Evolutionary conservation across 352 stramenopile genomes (phyloP), one percentile per base, ranked within the genome.

Genomic region (Globisporangium paddicum): DNA sequence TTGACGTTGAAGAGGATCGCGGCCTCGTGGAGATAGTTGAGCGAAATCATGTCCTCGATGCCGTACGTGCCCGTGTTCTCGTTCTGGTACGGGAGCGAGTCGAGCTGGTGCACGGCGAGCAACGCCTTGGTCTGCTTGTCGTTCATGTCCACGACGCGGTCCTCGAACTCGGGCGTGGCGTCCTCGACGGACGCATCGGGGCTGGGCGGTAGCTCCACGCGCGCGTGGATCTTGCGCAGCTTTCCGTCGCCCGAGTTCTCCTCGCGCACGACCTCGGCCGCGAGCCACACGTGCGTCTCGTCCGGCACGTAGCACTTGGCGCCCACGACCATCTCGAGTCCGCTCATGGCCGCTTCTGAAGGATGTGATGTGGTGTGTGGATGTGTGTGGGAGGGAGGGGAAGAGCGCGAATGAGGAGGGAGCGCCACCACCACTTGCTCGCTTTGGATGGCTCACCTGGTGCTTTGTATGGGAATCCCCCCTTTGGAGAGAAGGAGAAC

Each of bases 1-100:
- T 92, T 87, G 51, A 97, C 68, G 64, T 96, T 97, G 67, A 79
- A 96, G 18, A 97, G 59, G 56, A 97, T 96, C 48, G 87, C 87
- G 4, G 90, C 82, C 64, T 96, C 89, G 68, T 97, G 90, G 21
- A 97, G 75, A 66, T 96, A 93, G 72, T 90, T 93, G 60, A 96
- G 77, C 52, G 69, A 79, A 68, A 89, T 89, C 86, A 95, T 93
- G 58, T 94, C 84, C 44, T 93, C 84, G 19, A 93, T 90, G 58
- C 85, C 85, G 25, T 79, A 66, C 5, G 69, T 58, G 10, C 79
- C 77, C 16, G 86, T 38, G 60, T 79, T 79, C 54, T 93, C 85
- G 57, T 95, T 95, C 70, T 95, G 85, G 67, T 91, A 95, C 5
- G 85, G 85, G 21, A 95, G 74, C 56, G 82, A 80, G 50, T 91